Conservation (phyloP, 768 basidiomycete species). For the Leccinum arenicola region DNA sequence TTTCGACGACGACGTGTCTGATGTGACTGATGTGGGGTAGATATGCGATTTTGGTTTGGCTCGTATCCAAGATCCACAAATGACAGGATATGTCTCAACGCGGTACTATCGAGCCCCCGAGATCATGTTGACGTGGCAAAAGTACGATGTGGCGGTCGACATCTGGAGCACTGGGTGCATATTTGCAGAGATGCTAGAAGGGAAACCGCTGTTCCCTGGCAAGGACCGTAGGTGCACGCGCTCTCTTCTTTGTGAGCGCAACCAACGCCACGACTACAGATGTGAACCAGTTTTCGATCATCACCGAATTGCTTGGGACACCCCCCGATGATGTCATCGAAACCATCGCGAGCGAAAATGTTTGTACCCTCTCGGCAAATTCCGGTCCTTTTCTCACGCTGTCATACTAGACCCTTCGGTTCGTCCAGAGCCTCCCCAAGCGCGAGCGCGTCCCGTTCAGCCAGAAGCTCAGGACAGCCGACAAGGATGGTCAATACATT, state of each 20-base stretch:
- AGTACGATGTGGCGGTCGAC: constrained; percentile 99
- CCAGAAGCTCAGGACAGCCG: constrained; percentile 86
- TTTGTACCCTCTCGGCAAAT: constrained; percentile 37
- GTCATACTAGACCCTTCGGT: constrained; percentile 78
- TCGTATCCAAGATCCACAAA: constrained; percentile 98
- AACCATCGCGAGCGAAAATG: constrained; percentile 97
- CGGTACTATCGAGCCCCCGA: constrained; percentile 99
- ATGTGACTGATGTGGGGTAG: constrained; percentile 36
- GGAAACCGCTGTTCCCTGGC: constrained; percentile 97
- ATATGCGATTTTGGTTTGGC: constrained; percentile 99
- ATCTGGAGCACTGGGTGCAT: constrained; percentile 99
- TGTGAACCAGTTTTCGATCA: constrained; percentile 99
- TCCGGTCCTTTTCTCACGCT: constrained; percentile 11
- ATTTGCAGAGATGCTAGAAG: constrained; percentile 99
- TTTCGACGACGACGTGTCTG: not conserved
- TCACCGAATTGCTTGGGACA: constrained; percentile 97
- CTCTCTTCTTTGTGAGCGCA: not conserved
- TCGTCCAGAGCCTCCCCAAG: constrained; percentile 97
- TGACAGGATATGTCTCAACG: constrained; percentile 99
- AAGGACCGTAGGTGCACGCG: constrained; percentile 84
- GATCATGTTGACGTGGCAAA: constrained; percentile 99
- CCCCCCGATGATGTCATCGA: constrained; percentile 99
- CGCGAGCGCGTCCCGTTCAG: constrained; percentile 93
- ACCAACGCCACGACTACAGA: constrained; percentile 49
- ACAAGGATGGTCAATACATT: constrained; percentile 69